A percentile compares a stretch with the other conserved stretches of the same genome.
phyloP scores from a whole-genome alignment of 2,329 filamentous ascomycete species.

The Esteya vermicola region DNA sequence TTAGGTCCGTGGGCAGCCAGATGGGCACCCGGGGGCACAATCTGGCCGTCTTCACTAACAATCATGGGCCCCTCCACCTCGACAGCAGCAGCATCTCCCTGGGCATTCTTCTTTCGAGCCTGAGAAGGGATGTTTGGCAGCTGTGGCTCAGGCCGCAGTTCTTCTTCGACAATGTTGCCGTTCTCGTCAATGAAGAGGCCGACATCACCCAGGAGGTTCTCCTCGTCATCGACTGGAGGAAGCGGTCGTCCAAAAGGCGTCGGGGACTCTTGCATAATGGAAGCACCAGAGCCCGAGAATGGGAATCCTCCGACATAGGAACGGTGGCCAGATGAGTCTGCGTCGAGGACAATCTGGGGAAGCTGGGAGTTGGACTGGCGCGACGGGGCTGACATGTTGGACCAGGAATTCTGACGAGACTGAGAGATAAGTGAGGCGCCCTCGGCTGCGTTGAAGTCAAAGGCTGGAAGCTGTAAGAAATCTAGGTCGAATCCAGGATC shows the following conservation, averaged over 20 bases:
- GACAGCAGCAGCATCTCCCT: background rate
- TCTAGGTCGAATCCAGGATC: constrained; percentile 64
- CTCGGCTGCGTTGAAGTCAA: constrained; percentile 29
- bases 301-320: constrained; percentile 7
- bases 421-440: constrained; percentile 14
- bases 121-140: constrained; percentile 8
- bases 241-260: constrained; percentile 11
- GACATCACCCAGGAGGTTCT: constrained; percentile 23
- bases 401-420: constrained; percentile 9
- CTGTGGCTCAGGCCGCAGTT: constrained; percentile 8
- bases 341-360: constrained; percentile 24
- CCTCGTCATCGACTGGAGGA: constrained; percentile 28
- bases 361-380: constrained; percentile 15
- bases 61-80: constrained; percentile 2
- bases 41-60: constrained; percentile 6
- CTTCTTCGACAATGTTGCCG: constrained; percentile 10
- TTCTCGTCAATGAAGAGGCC: constrained; percentile 17
- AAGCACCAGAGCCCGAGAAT: constrained; percentile 6
- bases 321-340: constrained; percentile 14
- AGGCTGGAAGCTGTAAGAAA: constrained; percentile 35
- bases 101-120: too few species aligned
- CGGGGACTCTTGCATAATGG: constrained; percentile 7
- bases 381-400: constrained; percentile 8
- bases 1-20: background rate
- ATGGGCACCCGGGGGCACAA: background rate